Evolutionary conservation across 2,329 filamentous ascomycete species (phyloP).

Genomic region (Lachnellula occidentalis): DNA sequence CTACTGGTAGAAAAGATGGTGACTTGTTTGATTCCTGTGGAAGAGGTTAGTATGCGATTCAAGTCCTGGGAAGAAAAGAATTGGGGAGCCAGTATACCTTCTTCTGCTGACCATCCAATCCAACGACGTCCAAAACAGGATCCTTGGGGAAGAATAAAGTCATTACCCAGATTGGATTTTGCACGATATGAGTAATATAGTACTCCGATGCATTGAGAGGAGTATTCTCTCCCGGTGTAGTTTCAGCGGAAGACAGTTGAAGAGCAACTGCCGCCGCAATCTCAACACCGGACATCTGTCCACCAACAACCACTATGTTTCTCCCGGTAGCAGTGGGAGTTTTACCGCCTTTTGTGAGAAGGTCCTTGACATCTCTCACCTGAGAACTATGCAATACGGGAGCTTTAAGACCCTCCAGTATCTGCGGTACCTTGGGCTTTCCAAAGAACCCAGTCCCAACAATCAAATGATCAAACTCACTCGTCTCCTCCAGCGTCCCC

Average conservation of each 20-base stretch:
- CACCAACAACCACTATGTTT: slow-evolving; percentile 70
- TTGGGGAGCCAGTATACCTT: slow-evolving; percentile 7
- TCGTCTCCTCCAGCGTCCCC: background rate
- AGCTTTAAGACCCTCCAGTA: slow-evolving; percentile 30
- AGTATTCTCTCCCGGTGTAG: slow-evolving; percentile 43
- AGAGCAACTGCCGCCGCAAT: slow-evolving; percentile 66
- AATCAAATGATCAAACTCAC: slow-evolving; percentile 62
- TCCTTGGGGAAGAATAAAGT: slow-evolving; percentile 43
- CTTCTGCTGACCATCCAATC: slow-evolving; percentile 17
- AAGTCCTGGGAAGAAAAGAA: background rate
- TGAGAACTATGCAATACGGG: slow-evolving; percentile 64
- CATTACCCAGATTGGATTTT: slow-evolving; percentile 67
- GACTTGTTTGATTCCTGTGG: slow-evolving; percentile 33
- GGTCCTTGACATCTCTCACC: slow-evolving; percentile 49
- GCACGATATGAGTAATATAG: slow-evolving; percentile 62
- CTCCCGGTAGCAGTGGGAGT: slow-evolving; percentile 35
- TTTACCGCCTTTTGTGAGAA: slow-evolving; percentile 37
- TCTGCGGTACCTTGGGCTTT: slow-evolving; percentile 47
- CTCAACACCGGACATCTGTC: slow-evolving; percentile 79
- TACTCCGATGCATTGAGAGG: slow-evolving; percentile 44
- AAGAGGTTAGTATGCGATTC: slow-evolving; percentile 28
- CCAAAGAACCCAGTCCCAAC: slow-evolving; percentile 76
- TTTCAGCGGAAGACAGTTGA: slow-evolving; percentile 59
- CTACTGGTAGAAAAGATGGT: slow-evolving; percentile 64
- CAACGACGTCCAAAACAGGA: slow-evolving; percentile 15